These are phyloP conservation scores for Candida berthetii DNA, from an alignment of 805 yeast species.

Conservation along the genomic window DNA sequence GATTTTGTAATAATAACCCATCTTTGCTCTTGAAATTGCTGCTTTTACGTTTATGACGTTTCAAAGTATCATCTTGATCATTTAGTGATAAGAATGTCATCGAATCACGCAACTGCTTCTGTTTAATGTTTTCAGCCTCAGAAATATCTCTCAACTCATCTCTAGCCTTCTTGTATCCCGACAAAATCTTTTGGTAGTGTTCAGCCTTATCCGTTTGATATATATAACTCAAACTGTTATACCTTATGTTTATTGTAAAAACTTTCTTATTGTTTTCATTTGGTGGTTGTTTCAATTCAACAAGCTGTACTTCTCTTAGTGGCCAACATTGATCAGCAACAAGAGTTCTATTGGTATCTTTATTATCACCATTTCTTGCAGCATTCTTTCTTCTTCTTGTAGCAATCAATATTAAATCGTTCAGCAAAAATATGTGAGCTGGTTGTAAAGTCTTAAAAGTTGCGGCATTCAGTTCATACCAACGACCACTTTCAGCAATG, in stretches of 20 bases:
- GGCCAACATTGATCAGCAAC: slow-evolving; percentile 81
- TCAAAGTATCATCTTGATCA: neutral
- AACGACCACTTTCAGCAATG: slow-evolving; percentile 69
- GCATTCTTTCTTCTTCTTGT: slow-evolving; percentile 39
- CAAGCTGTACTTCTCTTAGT: slow-evolving; percentile 44
- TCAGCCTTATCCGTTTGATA: slow-evolving; percentile 57
- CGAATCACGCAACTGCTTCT: slow-evolving; percentile 37
- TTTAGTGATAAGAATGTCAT: slow-evolving; percentile 34
- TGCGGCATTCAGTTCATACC: slow-evolving; percentile 83
- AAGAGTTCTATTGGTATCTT: slow-evolving; percentile 30
- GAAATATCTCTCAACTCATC: slow-evolving; percentile 53
- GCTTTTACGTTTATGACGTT: slow-evolving; percentile 21
- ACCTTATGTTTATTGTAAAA: slow-evolving; percentile 39
- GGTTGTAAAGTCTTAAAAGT: slow-evolving; percentile 78
- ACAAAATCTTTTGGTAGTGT: slow-evolving; percentile 47
- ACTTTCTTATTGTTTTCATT: slow-evolving; percentile 12
- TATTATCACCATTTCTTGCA: slow-evolving; percentile 20
- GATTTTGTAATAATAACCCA: slow-evolving; percentile 37
- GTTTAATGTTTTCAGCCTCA: slow-evolving; percentile 40
- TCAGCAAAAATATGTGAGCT: slow-evolving; percentile 69
- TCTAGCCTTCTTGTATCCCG: slow-evolving; percentile 54
- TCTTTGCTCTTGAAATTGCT: slow-evolving; percentile 24
- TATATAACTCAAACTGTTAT: slow-evolving; percentile 43
- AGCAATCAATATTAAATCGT: slow-evolving; percentile 74
- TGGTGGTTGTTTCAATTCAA: slow-evolving; percentile 10